Percentiles rank a stretch among this genome's conserved stretches.
These are phyloP conservation scores for Hymenoscyphus albidus DNA, from an alignment of 2,329 filamentous ascomycete genomes.

Conservation along the genomic window DNA sequence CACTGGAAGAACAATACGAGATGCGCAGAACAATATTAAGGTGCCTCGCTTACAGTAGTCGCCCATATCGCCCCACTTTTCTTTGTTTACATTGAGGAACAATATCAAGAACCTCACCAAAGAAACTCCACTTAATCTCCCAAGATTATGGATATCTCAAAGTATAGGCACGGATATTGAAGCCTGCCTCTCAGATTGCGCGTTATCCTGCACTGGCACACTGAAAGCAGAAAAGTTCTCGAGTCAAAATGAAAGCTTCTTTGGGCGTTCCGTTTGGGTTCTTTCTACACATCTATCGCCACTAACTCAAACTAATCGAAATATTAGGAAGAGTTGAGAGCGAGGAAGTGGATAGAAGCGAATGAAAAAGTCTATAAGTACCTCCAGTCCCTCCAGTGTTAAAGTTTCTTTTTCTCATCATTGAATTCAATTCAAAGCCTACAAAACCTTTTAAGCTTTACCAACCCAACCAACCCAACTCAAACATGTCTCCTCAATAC, in stretches of 20 bases:
- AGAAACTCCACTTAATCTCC: background rate
- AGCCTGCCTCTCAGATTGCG: too few relatives aligned
- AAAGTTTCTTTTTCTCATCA: background rate
- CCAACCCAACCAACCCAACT: background rate
- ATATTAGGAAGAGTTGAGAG: too few relatives aligned
- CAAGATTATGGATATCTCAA: background rate
- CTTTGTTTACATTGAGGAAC: background rate
- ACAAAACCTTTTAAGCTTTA: background rate
- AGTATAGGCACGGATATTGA: background rate
- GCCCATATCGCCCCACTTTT: background rate
- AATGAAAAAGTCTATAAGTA: slow-evolving; percentile 2
- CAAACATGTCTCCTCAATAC: slow-evolving; percentile 2
- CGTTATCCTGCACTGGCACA: background rate
- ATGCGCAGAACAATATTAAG: background rate
- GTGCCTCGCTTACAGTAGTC: background rate
- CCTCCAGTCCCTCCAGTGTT: background rate
- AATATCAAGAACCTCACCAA: slow-evolving; percentile 1
- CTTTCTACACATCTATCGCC: background rate
- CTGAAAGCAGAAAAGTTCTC: background rate
- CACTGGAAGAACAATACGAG: background rate
- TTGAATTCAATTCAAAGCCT: background rate
- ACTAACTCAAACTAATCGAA: background rate
- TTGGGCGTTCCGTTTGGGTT: background rate
- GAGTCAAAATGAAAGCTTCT: background rate
- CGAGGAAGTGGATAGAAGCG: too few relatives aligned